Conservation (phyloP, 768 basidiomycete genomes). For the Tylopilus plumbeoviolaceoides region DNA sequence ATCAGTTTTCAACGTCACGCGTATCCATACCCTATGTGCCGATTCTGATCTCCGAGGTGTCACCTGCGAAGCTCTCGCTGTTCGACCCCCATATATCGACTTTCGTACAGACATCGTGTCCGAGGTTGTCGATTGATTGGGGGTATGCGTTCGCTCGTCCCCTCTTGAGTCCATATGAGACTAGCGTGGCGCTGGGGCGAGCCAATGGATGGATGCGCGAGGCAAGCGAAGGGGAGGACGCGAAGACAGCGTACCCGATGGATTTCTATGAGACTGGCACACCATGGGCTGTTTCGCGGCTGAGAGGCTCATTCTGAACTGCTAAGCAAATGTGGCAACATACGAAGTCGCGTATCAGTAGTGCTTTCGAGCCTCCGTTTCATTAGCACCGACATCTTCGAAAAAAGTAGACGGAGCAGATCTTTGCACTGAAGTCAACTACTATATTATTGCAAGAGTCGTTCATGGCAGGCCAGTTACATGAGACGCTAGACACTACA, state of each 20-base stretch:
- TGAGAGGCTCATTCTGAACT: conserved; percentile 45
- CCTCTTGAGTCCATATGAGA: conserved; percentile 90
- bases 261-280: conserved; percentile 88
- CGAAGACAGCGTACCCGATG: conserved; percentile 73
- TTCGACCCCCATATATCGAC: conserved; percentile 79
- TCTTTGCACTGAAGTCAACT: not conserved
- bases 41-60: conserved; percentile 94
- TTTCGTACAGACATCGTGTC: conserved; percentile 96
- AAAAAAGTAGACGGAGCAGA: no score
- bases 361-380: not conserved
- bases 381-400: not conserved
- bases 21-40: conserved; percentile 73
- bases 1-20: conserved; percentile 55
- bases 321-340: not conserved
- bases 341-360: no score
- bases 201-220: conserved; percentile 65
- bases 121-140: conserved; percentile 97
- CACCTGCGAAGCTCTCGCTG: conserved; percentile 86
- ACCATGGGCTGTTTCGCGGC: conserved; percentile 69
- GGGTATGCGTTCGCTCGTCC: conserved; percentile 93
- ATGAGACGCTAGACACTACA: conserved; percentile 20
- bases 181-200: conserved; percentile 70
- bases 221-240: conserved; percentile 14
- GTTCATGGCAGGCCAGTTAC: not conserved
- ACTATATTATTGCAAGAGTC: not conserved